Base-by-base conservation (phyloP, 768 basidiomycete genomes). In the Calocera viscosa region DNA sequence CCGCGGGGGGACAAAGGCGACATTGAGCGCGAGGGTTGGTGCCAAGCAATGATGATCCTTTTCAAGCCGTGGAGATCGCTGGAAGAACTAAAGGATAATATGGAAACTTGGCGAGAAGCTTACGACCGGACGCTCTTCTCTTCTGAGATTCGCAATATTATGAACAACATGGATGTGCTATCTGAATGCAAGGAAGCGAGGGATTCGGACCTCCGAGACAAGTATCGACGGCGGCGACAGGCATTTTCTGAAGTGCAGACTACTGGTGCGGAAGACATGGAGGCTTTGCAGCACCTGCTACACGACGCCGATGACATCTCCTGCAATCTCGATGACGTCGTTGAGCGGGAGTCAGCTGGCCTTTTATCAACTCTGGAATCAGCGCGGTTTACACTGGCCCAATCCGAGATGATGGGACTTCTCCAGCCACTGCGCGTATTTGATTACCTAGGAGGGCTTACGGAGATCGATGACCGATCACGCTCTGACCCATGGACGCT, bases 61-160 rank as follows among this genome's bases (percentile, higher is more conserved):
- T 81, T 81, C 69, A 79, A 79, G 68, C 81, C 80, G 0, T 81
- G 80, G 80, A 30, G 72, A 0, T 28, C 64, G 49, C 41, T 68
- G 0, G n/a, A 5, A 7, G 75, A 81, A 47, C 69, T 80, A 10
- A 40, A 69, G n/a, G 2, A 1, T 11, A 0, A 1, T 1, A 63
- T 30, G 12, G 66, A 74, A 33, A 63, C 72, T 0, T 80, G 78
- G 78, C 19, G 32, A 33, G 72, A 73, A 12, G 77, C 76, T 2
- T 79, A 77, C 69, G 16, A 70, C 1, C 11, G 38, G 2, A 19
- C 39, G 11, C 10, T 10, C 39, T 19, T 40, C 19, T 10, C 10
- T 19, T 10, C 10, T 40, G 39, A 10, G 39, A 10, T 10, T 19
- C 39, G 19, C 19, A 10, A 40, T 10, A 40, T 40, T 19, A 40